Base-by-base conservation (phyloP, 1,284 basidiomycete genomes). In the Kalmanozyma brasiliensis region DNA sequence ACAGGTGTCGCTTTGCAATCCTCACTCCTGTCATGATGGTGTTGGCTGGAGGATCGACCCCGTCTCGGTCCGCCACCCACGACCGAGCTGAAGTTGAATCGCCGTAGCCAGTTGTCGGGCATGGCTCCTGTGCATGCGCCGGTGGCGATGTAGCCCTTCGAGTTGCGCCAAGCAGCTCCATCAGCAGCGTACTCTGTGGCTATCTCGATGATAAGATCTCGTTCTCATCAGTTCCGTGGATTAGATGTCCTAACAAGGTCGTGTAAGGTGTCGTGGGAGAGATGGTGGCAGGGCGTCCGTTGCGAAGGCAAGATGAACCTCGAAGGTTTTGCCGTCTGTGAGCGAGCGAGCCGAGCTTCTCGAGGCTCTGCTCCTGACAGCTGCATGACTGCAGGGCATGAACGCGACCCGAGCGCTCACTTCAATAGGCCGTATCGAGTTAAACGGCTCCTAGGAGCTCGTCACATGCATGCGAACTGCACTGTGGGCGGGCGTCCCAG, bases 341-440 rank as follows among this genome's bases (percentile, higher is more conserved):
- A 14, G 7, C 26, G 26, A 29, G 26, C 26, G 26, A 7, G 26
- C 26, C 40, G 24, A 23, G 36, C 38, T 13, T 20, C n/a, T n/a
- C n/a, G n/a, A n/a, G 23, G 22, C 3, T 23, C 20, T 24, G 26
- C 41, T 52, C 41, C 49, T 45, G 41, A 45, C 49, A 43, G 41
- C 42, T 45, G 42, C 49, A 30, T 23, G 24, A 16, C 17, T 30
- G 35, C 35, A 37, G 33, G 10, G 4, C 3, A 38, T 7, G 11
- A n/a, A 45, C 32, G 42, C 34, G 42, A 45, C 22, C 42, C 26
- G 26, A 52, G 42, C 42, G 16, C 7, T 29, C 19, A 2, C 5
- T 29, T 29, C 26, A 29, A 29, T 29, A 29, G n/a, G n/a, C n/a
- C n/a, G n/a, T n/a, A n/a, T n/a, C n/a, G n/a, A n/a, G n/a, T n/a